Base-by-base conservation (phyloP, 2,329 filamentous ascomycete species). In the Cadophora malorum region DNA sequence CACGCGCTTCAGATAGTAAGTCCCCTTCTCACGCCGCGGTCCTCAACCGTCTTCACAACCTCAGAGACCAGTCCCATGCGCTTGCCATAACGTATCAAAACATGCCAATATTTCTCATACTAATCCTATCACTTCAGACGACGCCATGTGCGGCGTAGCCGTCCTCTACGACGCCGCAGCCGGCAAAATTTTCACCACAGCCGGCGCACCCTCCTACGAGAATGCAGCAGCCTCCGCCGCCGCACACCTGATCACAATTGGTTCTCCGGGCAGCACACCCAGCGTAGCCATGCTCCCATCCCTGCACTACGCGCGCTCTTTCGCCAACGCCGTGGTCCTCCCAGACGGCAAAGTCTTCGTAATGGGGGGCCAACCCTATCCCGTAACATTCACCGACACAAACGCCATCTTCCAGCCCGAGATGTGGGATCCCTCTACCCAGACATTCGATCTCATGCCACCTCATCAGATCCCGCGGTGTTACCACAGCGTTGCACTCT, bases 81-180 rank as follows among this genome's bases (percentile, higher is more conserved):
- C n/a, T n/a, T n/a, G n/a, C n/a, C n/a, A n/a, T n/a, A n/a, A n/a
- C n/a, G n/a, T n/a, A n/a, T n/a, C n/a, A n/a, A n/a, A n/a, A n/a
- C n/a, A n/a, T n/a, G n/a, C n/a, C n/a, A n/a, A n/a, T n/a, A n/a
- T n/a, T n/a, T n/a, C n/a, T n/a, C n/a, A n/a, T n/a, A n/a, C n/a
- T n/a, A n/a, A n/a, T n/a, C n/a, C n/a, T n/a, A n/a, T 49, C 19
- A 78, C 79, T 10, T 81, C 82, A 41, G 75, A 80, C 12, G 81
- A 87, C 69, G 77, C 84, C 2, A 89, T 88, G 86, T 83, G 81
- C 67, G 87, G 85, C 14, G 83, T 82, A 53, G 82, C 83, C 7
- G 81, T 85, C 70, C 87, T 89, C 85, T 88, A 83, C 70, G 86
- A 88, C 71, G 85, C 85, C 53, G 75, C 78, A 0, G 74, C 72